Base-by-base conservation (phyloP, 208 protist species). In the Phytomonas serpens region DNA sequence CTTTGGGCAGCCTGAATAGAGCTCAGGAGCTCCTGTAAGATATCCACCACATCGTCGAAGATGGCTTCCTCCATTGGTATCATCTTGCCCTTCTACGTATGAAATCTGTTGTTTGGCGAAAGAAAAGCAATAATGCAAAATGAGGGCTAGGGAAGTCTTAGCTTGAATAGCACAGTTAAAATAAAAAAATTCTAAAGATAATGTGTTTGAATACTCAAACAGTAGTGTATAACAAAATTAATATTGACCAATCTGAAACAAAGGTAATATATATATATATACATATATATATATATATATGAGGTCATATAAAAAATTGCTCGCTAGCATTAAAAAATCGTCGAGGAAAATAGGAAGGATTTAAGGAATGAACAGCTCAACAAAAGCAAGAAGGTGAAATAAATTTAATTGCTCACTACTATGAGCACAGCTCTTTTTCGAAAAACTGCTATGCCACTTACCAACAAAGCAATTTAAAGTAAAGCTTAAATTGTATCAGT, bases 31-130 rank as follows among this genome's bases (percentile, higher is more conserved):
- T 47, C 40, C 2, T 47, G 40, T 47, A 47, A 47, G 14, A 47
- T 47, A 19, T 47, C 40, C 7, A 47, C 40, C 1, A 47, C 40
- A 19, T 47, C 40, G 7, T 47, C 40, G 34, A 69, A 69, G 13
- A 69, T 14, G 29, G 65, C 30, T 30, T 69, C 27, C 19, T 69
- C 65, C 29, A 19, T 69, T 16, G 40, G 40, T 47, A 47, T 47
- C 40, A 47, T 47, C 40, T 47, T 47, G 13, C 40, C 40, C 16
- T 47, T 47, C 6, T 47, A 47, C 16, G 34, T 36, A 36, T 19
- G 14, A 47, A 19, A 19, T 3, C 16, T 11, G 4, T 47, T 47
- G 40, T 2, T 47, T 47, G 40, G 2, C 3, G 14, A 3, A 47
- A 11, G 6, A 47, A 47, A 47, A 47, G 14, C 7, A 47, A 47